Evolutionary conservation across 1,284 basidiomycete species (phyloP), one percentile per base, ranked within the genome.

Genomic region (Mycosarcoma maydis): DNA sequence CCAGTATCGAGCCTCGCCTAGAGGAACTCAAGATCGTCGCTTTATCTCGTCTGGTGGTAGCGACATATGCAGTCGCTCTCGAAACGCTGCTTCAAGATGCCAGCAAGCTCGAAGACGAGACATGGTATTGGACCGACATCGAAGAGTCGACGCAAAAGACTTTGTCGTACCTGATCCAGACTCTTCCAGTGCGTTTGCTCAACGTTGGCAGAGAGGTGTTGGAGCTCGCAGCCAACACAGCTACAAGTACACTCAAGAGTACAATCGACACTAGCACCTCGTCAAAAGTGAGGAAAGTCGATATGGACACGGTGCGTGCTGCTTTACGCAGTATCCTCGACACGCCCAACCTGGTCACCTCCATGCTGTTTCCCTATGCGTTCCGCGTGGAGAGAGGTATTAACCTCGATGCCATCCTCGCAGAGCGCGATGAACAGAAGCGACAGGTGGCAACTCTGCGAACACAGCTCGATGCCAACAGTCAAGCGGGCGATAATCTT

Each of bases 111-210:
- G 62, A 72, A n/a, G 57, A 72, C 24, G 64, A 70, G 36, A 70
- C 71, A 6, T 77, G 73, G 71, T 70, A 68, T 32, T 77, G 75
- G 75, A 73, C 70, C 17, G 62, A 73, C 8, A 68, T 77, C 30
- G 73, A 74, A 41, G 72, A 75, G 37, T 68, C 69, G 26, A 55
- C 39, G 8, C 41, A 40, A 9, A 54, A 33, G 24, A 62, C 71
- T 5, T 26, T 68, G 2, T 56, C 47, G 2, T 76, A 69, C 41
- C 48, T 77, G 11, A 42, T 77, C 9, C 73, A 77, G 43, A 77
- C 62, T 1, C 54, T 75, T 10, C 71, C 72, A 10, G 37, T 56
- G 13, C 66, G 72, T 23, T 20, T 75, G n/a, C 51, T 45, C 42
- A 64, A 48, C 16, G 52, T 69, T 11, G 43, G 50, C 22, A 46